Percentiles rank a stretch among this genome's conserved stretches.
These are phyloP conservation scores for Tephrocybe rancida DNA, from an alignment of 768 basidiomycete species.

Conservation along the genomic window DNA sequence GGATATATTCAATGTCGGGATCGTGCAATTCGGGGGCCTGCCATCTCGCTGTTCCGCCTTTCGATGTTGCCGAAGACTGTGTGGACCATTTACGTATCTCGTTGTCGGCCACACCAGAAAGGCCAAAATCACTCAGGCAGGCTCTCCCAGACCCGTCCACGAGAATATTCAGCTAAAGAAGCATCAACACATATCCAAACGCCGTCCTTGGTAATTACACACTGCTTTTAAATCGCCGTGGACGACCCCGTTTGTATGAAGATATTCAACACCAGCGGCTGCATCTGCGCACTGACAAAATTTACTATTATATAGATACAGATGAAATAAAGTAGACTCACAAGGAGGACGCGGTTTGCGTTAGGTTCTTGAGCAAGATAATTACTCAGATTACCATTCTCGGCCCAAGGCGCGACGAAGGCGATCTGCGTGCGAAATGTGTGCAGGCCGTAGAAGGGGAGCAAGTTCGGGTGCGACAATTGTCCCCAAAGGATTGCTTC, in stretches of 20 bases:
- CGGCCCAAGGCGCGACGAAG: conserved; percentile 32
- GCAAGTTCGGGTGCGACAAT: conserved; percentile 4
- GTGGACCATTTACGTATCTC: conserved; percentile 26
- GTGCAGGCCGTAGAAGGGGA: conserved; percentile 32
- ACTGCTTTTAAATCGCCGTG: no score
- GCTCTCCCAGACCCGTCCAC: no score
- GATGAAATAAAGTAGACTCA: not conserved
- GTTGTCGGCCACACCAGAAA: no score
- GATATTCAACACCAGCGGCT: no score
- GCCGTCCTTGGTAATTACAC: conserved; percentile 24
- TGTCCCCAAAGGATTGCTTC: conserved; percentile 29
- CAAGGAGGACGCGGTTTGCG: not conserved
- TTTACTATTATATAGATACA: not conserved
- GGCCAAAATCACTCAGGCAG: no score
- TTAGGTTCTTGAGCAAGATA: conserved; percentile 13
- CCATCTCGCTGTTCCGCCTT: no score
- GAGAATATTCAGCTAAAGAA: no score
- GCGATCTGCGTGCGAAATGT: conserved; percentile 20
- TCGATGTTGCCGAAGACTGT: not conserved
- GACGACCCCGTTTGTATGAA: no score
- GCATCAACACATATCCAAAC: no score
- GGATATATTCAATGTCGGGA: no score
- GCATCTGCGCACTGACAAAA: conserved; percentile 6
- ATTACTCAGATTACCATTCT: conserved; percentile 21
- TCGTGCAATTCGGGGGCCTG: no score